Evolutionary conservation across 352 stramenopile species (phyloP).

Genomic region (Phytophthora pluvialis): DNA sequence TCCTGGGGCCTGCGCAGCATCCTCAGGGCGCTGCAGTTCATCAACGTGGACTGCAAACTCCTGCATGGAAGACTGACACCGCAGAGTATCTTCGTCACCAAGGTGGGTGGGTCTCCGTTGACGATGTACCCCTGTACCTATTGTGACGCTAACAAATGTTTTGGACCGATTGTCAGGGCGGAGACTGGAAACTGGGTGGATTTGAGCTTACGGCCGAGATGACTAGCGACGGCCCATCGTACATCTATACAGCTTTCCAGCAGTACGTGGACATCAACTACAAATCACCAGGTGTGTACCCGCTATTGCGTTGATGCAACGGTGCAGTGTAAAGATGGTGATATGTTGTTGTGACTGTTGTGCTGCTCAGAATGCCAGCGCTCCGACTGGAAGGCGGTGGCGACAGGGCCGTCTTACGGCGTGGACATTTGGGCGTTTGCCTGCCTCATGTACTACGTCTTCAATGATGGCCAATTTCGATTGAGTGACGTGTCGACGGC

Average conservation of each 20-base stretch:
- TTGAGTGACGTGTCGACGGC: slow-evolving; percentile 60
- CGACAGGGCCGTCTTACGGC: slow-evolving; percentile 51
- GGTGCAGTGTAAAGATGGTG: not conserved
- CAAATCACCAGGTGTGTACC: slow-evolving; percentile 74
- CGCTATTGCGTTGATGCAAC: slow-evolving; percentile 16
- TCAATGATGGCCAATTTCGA: slow-evolving; percentile 75
- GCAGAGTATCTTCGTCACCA: slow-evolving; percentile 94
- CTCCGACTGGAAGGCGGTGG: slow-evolving; percentile 77
- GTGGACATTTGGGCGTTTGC: slow-evolving; percentile 84
- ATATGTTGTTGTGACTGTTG: slow-evolving; percentile 21
- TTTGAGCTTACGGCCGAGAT: slow-evolving; percentile 92
- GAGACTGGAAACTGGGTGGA: slow-evolving; percentile 96
- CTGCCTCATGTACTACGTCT: slow-evolving; percentile 79
- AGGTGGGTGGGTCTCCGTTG: slow-evolving; percentile 37
- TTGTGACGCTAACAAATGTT: not conserved
- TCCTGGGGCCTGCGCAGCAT: slow-evolving; percentile 94
- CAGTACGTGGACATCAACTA: slow-evolving; percentile 85
- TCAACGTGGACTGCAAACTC: slow-evolving; percentile 95
- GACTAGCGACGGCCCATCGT: slow-evolving; percentile 79
- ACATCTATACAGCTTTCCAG: slow-evolving; percentile 82
- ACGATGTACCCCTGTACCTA: not conserved
- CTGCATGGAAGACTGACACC: slow-evolving; percentile 92
- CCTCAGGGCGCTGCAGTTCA: slow-evolving; percentile 93
- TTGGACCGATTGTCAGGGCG: slow-evolving; percentile 49
- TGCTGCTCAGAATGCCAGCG: slow-evolving; percentile 70